Evolutionary conservation across 1,139 yeast species (phyloP).

Genomic region (Hemisphaericaspora subhashii): DNA sequence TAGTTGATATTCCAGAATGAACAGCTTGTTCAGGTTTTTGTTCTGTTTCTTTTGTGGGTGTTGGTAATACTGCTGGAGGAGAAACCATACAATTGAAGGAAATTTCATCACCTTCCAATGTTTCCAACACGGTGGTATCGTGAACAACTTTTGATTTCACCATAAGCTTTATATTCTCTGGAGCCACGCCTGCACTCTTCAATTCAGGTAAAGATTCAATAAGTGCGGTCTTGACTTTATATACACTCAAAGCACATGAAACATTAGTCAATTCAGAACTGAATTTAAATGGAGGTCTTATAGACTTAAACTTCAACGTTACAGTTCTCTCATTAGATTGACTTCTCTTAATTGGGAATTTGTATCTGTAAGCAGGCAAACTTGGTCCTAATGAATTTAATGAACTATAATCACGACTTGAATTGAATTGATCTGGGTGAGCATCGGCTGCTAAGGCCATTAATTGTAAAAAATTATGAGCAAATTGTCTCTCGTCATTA

Average conservation of each 20-base stretch:
- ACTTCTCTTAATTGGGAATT: constrained; percentile 25
- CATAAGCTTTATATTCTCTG: constrained; percentile 38
- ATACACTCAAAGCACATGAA: constrained; percentile 29
- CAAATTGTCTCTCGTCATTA: constrained; percentile 27
- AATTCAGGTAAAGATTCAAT: constrained; percentile 28
- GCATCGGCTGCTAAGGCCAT: constrained; percentile 28
- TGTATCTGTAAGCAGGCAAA: constrained; percentile 31
- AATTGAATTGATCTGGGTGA: constrained; percentile 28
- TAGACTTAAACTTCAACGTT: constrained; percentile 37
- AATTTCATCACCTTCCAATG: constrained; percentile 20
- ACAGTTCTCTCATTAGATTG: constrained; percentile 8
- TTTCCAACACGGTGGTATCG: constrained; percentile 31
- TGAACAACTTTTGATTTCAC: constrained; percentile 47
- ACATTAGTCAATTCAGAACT: constrained; percentile 25
- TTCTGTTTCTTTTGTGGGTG: constrained; percentile 14
- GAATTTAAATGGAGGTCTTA: constrained; percentile 47
- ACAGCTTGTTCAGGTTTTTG: constrained; percentile 2
- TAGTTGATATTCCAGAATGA: constrained; percentile 14
- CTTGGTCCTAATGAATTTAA: constrained; percentile 43
- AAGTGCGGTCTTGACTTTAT: constrained; percentile 32
- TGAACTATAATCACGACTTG: constrained; percentile 32
- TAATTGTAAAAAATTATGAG: constrained; percentile 35
- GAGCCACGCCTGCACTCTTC: constrained; percentile 22
- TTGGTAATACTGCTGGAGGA: constrained; percentile 18
- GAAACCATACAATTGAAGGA: constrained; percentile 42